phyloP scores from a whole-genome alignment of 2,329 filamentous ascomycete species.

The Colletotrichum theobromicola region DNA sequence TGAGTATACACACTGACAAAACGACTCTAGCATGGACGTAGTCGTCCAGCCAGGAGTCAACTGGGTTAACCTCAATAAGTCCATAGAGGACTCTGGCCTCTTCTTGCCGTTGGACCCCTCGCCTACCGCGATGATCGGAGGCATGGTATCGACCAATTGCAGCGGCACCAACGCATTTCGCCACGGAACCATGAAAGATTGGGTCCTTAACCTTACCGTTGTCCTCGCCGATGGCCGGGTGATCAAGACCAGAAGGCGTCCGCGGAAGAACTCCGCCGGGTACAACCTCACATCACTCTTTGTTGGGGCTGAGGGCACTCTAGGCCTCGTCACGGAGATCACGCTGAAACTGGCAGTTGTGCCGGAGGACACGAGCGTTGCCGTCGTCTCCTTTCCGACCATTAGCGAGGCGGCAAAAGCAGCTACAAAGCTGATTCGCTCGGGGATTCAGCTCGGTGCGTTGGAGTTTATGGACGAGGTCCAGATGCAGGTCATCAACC shows the following conservation, averaged over 20 bases:
- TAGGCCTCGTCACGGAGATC: conserved; percentile 74
- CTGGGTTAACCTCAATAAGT: conserved; percentile 71
- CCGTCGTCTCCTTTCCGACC: conserved; percentile 64
- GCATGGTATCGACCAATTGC: conserved; percentile 73
- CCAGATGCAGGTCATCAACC: conserved; percentile 73
- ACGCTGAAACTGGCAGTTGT: conserved; percentile 71
- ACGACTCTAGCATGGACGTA: conserved; percentile 60
- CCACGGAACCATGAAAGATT: conserved; percentile 80
- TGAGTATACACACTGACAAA: accelerated
- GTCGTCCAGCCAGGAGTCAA: conserved; percentile 73
- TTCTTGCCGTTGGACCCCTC: conserved; percentile 76
- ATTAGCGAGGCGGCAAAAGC: conserved; percentile 67
- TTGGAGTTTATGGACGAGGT: conserved; percentile 69
- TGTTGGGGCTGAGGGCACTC: conserved; percentile 73
- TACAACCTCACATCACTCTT: conserved; percentile 76
- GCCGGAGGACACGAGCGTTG: conserved; percentile 68
- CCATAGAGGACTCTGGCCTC: conserved; percentile 65
- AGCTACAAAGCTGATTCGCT: conserved; percentile 67
- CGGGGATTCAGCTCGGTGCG: conserved; percentile 70
- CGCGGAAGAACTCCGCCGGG: conserved; percentile 72
- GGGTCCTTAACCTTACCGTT: conserved; percentile 74
- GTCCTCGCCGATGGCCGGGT: conserved; percentile 70
- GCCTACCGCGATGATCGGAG: conserved; percentile 62
- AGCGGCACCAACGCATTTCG: conserved; percentile 64
- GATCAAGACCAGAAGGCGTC: conserved; percentile 71